Percentiles rank a stretch among this genome's conserved stretches.
Evolutionary conservation across 306 rosid genomes (phyloP).

Genomic region (Biancaea sappan): DNA sequence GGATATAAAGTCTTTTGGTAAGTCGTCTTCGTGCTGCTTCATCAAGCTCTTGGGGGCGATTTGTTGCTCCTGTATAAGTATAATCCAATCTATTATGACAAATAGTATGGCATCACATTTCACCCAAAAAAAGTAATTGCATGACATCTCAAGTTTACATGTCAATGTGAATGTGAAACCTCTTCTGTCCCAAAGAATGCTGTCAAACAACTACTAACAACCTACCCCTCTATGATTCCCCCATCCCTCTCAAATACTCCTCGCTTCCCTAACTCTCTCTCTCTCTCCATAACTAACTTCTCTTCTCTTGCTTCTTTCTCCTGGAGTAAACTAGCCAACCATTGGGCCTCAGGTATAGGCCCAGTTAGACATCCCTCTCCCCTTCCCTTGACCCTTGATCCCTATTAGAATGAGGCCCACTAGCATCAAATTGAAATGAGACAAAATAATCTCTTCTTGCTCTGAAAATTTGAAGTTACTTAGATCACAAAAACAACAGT

Average conservation of each 20-base stretch:
- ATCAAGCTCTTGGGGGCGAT: constrained; percentile 96
- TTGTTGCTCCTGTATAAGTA: constrained; percentile 77
- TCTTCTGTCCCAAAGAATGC: too few relatives aligned
- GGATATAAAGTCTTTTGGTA: constrained; percentile 86
- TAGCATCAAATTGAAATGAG: constrained; percentile 11
- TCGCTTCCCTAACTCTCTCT: too few relatives aligned
- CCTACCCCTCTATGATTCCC: too few relatives aligned
- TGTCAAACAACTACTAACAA: too few relatives aligned
- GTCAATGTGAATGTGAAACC: too few relatives aligned
- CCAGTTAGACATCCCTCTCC: too few relatives aligned
- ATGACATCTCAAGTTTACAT: constrained; percentile 15
- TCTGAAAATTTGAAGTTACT: constrained; percentile 2
- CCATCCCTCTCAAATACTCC: too few relatives aligned
- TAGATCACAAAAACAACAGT: constrained; percentile 16
- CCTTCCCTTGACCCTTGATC: too few relatives aligned
- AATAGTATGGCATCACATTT: neutral
- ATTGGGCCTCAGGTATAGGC: too few relatives aligned
- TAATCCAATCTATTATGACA: constrained; percentile 27
- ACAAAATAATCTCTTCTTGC: neutral
- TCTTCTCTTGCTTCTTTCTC: too few relatives aligned
- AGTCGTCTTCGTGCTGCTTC: constrained; percentile 98
- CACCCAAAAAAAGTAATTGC: neutral
- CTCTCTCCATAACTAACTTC: too few relatives aligned
- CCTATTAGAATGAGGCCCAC: neutral
- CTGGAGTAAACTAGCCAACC: too few relatives aligned